These are phyloP conservation scores for Gossypium raimondii DNA, from an alignment of 345 rosid species.

Conservation along the genomic window DNA sequence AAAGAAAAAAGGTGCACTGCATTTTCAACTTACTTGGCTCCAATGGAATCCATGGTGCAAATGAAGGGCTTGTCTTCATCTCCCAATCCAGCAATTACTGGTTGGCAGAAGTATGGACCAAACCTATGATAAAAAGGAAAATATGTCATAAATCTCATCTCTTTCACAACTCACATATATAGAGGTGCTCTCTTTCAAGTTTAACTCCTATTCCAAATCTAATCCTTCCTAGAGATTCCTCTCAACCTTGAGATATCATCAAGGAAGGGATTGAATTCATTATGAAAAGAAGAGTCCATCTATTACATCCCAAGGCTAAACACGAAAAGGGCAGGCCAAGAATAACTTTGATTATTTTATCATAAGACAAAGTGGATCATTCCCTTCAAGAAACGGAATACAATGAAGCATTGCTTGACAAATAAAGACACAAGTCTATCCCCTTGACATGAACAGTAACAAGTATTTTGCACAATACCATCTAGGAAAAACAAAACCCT, in stretches of 20 bases:
- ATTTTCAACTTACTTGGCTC: constrained; percentile 71
- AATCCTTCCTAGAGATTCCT: neutral
- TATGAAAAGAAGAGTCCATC: neutral
- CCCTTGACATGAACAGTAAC: neutral
- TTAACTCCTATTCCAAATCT: neutral
- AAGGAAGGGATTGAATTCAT: constrained; percentile 6
- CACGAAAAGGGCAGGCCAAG: neutral
- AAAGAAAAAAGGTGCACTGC: neutral
- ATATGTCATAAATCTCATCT: neutral
- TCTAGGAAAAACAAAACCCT: neutral
- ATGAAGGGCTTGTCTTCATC: constrained; percentile 94
- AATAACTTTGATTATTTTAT: neutral
- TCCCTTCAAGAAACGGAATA: neutral
- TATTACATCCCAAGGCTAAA: neutral
- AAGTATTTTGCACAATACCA: neutral
- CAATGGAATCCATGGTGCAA: constrained; percentile 95
- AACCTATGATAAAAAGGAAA: constrained; percentile 38
- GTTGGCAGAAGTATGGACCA: constrained; percentile 97
- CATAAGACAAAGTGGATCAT: neutral
- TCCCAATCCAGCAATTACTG: constrained; percentile 93
- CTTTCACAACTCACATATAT: neutral
- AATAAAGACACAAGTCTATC: neutral
- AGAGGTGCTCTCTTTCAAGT: neutral
- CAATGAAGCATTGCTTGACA: too few relatives aligned
- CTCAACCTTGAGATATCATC: neutral